These are phyloP conservation scores for Fraxinus cuspidata DNA, from an alignment of 257 asterid species.

Conservation along the genomic window DNA sequence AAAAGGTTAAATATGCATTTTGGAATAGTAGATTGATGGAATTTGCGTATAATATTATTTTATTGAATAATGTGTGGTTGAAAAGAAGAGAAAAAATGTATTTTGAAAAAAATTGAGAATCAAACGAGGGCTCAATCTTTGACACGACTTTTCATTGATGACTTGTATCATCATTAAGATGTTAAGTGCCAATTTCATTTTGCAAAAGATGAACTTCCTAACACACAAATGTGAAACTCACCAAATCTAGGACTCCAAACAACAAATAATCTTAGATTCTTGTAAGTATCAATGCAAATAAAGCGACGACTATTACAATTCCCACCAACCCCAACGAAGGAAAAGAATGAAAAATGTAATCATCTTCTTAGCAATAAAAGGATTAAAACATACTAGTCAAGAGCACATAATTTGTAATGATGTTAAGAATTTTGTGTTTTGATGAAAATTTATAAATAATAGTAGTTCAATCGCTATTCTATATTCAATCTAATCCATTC, in stretches of 20 bases:
- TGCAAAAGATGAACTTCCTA: not conserved
- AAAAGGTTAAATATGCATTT: too few relatives aligned
- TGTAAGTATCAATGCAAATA: not conserved
- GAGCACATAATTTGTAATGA: not conserved
- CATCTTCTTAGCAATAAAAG: not conserved
- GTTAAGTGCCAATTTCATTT: not conserved
- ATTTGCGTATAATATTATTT: too few relatives aligned
- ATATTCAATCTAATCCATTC: too few relatives aligned
- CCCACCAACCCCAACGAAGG: not conserved
- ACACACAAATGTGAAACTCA: not conserved
- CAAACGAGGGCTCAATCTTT: not conserved
- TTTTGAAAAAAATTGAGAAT: too few relatives aligned
- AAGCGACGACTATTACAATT: not conserved
- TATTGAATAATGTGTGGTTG: too few relatives aligned
- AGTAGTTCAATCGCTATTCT: not conserved
- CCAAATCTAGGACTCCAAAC: not conserved
- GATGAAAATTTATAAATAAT: not conserved
- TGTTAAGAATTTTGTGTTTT: not conserved
- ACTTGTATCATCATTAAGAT: not conserved
- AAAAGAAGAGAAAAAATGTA: too few relatives aligned
- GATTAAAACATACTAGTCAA: not conserved
- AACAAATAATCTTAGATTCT: not conserved
- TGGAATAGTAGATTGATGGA: too few relatives aligned
- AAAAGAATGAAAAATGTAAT: not conserved
- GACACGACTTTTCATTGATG: not conserved